Evolutionary conservation across 2,329 filamentous ascomycete species (phyloP), one percentile per base, ranked within the genome.

Genomic region (Talaromyces sp.): DNA sequence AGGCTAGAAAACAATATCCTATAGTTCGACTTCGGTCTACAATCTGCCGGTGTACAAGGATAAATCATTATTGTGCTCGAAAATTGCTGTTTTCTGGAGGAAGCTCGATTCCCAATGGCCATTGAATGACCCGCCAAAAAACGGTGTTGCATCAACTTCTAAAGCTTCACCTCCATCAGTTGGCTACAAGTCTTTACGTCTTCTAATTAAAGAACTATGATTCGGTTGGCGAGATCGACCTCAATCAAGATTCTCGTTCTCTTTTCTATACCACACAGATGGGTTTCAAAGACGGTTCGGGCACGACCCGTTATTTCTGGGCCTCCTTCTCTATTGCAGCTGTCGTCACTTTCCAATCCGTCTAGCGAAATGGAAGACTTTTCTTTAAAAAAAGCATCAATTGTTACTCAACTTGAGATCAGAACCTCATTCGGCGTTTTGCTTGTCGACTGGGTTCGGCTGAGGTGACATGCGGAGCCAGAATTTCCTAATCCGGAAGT

Each of bases 401-500:
- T 35, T 35, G 39, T 54, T 21, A 54, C 28, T 35, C 28, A 36
- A 33, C 21, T 22, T 33, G 5, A 35, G 13, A 25, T 22, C 43
- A 35, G 28, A 37, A n/a, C 40, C 17, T 22, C 21, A 55, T 41
- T 56, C 15, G 43, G 45, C 45, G 43, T 15, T 19, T 28, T 25
- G n/a, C 43, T 28, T 17, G 36, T 39, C 17, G 43, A 35, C n/a
- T 56, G 54, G 19, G 36, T 48, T 40, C 43, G 22, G 43, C 54
- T 50, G 25, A 50, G 54, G 54, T 56, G 33, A 40, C 43, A 50
- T 56, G 54, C 35, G 45, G 25, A 31, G 21, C 41, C 15, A 22
- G 19, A 19, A 54, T 58, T 54, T 54, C 56, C 56, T 58, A 54
- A 39, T 58, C 50, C 56, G 56, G 56, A 54, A 53, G 43, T 56